Evolutionary conservation across 352 stramenopile genomes (phyloP), one percentile per base, ranked within the genome.

Genomic region (Blastocystis sp.): DNA sequence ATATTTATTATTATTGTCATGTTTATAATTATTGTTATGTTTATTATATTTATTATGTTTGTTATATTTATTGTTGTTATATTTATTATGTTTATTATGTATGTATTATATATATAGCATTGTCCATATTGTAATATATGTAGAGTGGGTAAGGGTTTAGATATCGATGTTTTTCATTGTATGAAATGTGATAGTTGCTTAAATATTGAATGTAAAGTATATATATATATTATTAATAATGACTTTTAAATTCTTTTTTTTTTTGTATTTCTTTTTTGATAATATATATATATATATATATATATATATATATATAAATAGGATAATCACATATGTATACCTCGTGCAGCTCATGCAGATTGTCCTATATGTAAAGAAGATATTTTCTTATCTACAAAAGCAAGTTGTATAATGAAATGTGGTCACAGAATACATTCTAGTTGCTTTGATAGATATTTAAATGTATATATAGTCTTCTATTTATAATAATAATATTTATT

Each of bases 81-180:
- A n/a, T n/a, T n/a, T n/a, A n/a, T n/a, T 2, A 9, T 10, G 1
- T 4, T 19, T 21, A 9, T 30, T 23, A 5, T 13, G 25, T 13
- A n/a, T n/a, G 10, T 62, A 21, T 33, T 52, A 54, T 18, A 62
- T 19, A 19, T 9, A 9, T 18, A 62, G 39, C 52, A 62, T 21
- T 62, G 52, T 62, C 52, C 52, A 7, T 62, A 43, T 25, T 62
- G 52, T 34, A 62, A 62, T 3, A 16, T 62, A 11, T 62, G 52
- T 27, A 10, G 52, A 7, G 39, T 54, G 16, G 52, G 52, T 9
- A 46, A 16, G 10, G 52, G 52, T 5, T 28, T 62, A 2, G 36
- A 32, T 0, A 62, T 62, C 27, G 52, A 62, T n/a, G 48, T 42
- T 42, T 62, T 43, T 32, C 52, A 62, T 19, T 62, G 52, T 32